phyloP scores from a whole-genome alignment of 139 green algal genomes.

The Edaphochlamys debaryana region DNA sequence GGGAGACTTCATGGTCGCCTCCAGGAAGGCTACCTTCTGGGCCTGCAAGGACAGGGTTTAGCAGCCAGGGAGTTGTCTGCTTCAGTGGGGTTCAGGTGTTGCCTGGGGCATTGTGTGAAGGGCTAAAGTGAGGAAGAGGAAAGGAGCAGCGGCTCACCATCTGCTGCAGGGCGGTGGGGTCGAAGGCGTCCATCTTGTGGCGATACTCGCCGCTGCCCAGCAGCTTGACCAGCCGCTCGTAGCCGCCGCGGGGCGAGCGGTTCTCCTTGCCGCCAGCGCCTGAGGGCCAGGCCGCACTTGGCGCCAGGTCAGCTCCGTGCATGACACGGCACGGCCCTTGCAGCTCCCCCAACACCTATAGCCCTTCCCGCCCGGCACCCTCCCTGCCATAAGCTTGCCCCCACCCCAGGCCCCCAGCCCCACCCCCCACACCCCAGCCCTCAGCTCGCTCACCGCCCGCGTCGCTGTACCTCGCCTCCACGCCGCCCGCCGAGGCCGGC shows the following conservation, averaged over 20 bases:
- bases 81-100: not conserved
- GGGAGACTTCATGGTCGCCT: constrained; percentile 53
- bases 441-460: not conserved
- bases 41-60: constrained; percentile 23
- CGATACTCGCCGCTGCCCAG: constrained; percentile 46
- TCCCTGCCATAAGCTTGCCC: no score
- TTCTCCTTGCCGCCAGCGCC: constrained; percentile 38
- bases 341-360: no score
- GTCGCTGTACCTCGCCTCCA: constrained; percentile 20
- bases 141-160: constrained; percentile 40
- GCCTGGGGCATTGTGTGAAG: no score
- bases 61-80: not conserved
- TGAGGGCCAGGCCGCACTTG: not conserved
- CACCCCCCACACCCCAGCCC: not conserved
- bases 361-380: no score
- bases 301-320: not conserved
- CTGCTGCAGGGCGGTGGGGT: constrained; percentile 52
- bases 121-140: no score
- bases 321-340: no score
- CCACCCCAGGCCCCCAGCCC: not conserved
- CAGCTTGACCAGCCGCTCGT: constrained; percentile 54
- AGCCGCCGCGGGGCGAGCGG: constrained; percentile 32
- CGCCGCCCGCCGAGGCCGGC: not conserved
- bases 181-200: constrained; percentile 68
- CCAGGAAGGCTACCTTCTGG: constrained; percentile 52